Base-by-base conservation (phyloP, 164 flowering plant species). In the Platanus orientalis region DNA sequence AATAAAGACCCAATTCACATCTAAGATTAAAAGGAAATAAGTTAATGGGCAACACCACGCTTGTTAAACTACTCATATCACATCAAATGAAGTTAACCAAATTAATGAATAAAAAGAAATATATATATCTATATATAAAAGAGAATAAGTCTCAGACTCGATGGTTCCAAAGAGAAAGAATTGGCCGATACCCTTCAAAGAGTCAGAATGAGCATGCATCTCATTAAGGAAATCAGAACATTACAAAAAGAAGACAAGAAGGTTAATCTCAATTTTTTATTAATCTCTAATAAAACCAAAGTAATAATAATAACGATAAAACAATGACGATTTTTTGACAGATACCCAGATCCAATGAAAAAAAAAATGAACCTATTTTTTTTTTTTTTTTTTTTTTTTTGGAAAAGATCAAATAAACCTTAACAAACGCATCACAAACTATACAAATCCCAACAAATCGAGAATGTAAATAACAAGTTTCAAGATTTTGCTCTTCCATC, bases 271-370 rank as follows among this genome's bases (percentile, higher is more conserved):
- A 19, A 1, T 25, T 24, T 17, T 10, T 54, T n/a, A n/a, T 16
- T 24, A 20, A 54, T 20, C 6, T 11, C 4, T 10, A 28, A 19
- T n/a, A n/a, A n/a, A n/a, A n/a, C n/a, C n/a, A n/a, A n/a, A n/a
- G n/a, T n/a, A n/a, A n/a, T n/a, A n/a, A n/a, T n/a, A n/a, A n/a
- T n/a, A n/a, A n/a, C n/a, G n/a, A n/a, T n/a, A n/a, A n/a, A n/a
- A n/a, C n/a, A n/a, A n/a, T n/a, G n/a, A n/a, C n/a, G n/a, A n/a
- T n/a, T n/a, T n/a, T 30, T 27, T 42, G 54, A 68, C 54, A 54
- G 36, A 48, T 62, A 60, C 66, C 69, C 70, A 69, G 44, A 69
- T 66, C 61, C 67, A 14, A 36, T 10, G 7, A 14, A 14, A 36
- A 7, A 7, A n/a, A n/a, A n/a, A n/a, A n/a, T n/a, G n/a, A n/a